Evolutionary conservation across 192 early-diverging fungal genomes (phyloP), one percentile per base, ranked within the genome.

Genomic region (Coemansia sp.): DNA sequence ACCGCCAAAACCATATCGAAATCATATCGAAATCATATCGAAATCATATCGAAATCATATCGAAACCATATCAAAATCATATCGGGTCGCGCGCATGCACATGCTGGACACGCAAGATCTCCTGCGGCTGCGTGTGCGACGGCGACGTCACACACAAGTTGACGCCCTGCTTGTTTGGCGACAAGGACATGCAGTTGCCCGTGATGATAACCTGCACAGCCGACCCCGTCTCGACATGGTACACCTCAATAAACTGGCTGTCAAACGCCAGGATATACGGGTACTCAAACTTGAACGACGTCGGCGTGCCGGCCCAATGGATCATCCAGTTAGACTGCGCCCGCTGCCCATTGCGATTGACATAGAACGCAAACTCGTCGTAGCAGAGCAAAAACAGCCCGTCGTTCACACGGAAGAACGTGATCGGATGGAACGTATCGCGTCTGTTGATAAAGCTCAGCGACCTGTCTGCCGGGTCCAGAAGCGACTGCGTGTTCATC

Each of bases 261-360:
- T 96, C 91, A 67, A 92, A 98, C 0, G 95, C 93, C 51, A 96
- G 68, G 28, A 98, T 71, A 56, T 93, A 98, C 20, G 92, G 93
- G 30, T 87, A 77, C 20, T 80, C 65, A 20, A 86, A 83, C 23
- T 88, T 86, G 67, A 93, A 97, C 40, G 85, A 79, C n/a, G 79
- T 84, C 9, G 95, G 95, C 2, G 76, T 58, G 2, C 95, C 95
- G 26, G 85, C 84, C 94, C 93, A 97, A 38, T 88, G 67, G 34
- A 97, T 86, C 39, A 89, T 77, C 85, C 84, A 90, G 52, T 91
- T 83, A 5, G 74, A 60, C 23, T 87, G 65, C 24, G 87, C 69
- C 22, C 90, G 71, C 40, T 84, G 77, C 37, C 95, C 95, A 55
- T 84, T 81, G 54, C 87, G 86, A 68, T 96, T 88, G 33, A 98